These are phyloP conservation scores for Gynostemma pentaphyllum DNA, from an alignment of 306 rosid species.

Conservation along the genomic window DNA sequence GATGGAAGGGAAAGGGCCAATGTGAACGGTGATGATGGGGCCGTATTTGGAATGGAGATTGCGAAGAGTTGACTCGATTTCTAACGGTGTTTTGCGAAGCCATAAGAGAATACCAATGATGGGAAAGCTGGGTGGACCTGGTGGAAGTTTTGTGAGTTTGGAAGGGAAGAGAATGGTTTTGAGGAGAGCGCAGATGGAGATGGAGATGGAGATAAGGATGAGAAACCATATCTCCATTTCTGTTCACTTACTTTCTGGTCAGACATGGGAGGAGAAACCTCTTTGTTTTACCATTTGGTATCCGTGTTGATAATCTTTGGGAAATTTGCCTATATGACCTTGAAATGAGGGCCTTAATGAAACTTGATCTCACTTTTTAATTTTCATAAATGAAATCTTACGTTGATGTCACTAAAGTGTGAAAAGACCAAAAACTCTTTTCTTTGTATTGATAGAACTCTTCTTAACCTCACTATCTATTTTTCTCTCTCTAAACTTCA, in stretches of 20 bases:
- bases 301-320: no score
- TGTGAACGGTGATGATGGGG: background rate
- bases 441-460: no score
- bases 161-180: background rate
- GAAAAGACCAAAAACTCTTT: no score
- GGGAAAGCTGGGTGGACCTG: background rate
- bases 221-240: slow-evolving; percentile 8
- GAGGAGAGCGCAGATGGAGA: background rate
- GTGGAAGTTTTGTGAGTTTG: background rate
- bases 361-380: no score
- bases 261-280: no score
- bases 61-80: background rate
- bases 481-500: no score
- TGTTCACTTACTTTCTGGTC: background rate
- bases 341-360: no score
- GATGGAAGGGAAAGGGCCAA: background rate
- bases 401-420: no score
- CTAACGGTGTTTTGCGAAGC: background rate
- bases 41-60: background rate
- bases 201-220: background rate
- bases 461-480: no score
- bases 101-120: background rate
- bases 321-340: no score
- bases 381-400: no score
- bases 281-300: no score